Evolutionary conservation across 345 rosid genomes (phyloP).

Genomic region (Pistacia integerrima): DNA sequence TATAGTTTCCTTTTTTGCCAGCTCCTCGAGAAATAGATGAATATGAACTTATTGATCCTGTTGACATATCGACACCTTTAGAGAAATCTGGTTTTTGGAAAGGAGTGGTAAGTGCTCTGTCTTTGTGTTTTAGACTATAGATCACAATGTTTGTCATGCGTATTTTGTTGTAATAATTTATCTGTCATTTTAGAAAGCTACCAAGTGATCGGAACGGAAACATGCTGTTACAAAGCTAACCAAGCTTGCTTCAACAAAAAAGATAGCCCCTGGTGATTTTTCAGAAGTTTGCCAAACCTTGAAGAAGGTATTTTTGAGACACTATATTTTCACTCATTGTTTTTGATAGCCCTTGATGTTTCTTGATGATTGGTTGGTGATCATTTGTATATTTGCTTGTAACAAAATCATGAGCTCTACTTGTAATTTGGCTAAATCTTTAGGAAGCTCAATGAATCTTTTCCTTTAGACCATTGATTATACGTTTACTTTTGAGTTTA

Average conservation of each 20-base stretch:
- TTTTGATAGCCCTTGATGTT: neutral
- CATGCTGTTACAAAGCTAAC: constrained; percentile 95
- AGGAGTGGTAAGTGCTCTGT: constrained; percentile 83
- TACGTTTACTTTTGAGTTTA: no score
- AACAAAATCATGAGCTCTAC: no score
- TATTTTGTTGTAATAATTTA: constrained; percentile 1
- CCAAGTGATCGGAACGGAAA: constrained; percentile 98
- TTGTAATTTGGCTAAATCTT: no score
- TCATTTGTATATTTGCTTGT: no score
- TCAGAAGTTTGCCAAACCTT: constrained; percentile 84
- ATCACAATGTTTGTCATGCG: constrained; percentile 3
- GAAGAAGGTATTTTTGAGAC: constrained; percentile 65
- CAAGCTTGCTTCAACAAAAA: constrained; percentile 91
- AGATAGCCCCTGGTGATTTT: constrained; percentile 94
- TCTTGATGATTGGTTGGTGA: no score
- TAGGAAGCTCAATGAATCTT: no score
- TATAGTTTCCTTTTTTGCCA: constrained; percentile 29
- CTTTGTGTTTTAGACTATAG: neutral
- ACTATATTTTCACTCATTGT: neutral
- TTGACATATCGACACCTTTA: constrained; percentile 90
- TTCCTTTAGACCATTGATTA: no score
- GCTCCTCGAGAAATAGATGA: constrained; percentile 94
- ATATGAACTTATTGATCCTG: constrained; percentile 93
- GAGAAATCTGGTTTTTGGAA: constrained; percentile 99
- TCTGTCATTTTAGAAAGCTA: constrained; percentile 70